Base-by-base conservation (phyloP, 2,329 filamentous ascomycete species). In the Pestalotiopsis sp. region DNA sequence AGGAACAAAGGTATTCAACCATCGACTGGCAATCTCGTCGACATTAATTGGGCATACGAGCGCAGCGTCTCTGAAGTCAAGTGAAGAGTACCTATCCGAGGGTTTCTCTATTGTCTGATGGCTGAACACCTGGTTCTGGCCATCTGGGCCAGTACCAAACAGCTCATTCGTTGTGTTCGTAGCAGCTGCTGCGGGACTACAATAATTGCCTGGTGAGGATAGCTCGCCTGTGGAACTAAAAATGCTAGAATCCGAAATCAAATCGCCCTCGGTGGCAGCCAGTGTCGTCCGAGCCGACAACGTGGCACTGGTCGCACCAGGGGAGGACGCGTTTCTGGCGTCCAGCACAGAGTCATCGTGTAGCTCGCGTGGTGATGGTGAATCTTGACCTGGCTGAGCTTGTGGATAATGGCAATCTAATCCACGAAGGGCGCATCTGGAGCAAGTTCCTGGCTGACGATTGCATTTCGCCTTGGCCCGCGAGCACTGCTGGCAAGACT, bases 1-100 rank as follows among this genome's bases (percentile, higher is more conserved):
- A 0, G 84, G 84, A 4, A 86, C 80, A 45, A 82, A 86, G 1
- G 80, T 74, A 39, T 84, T 81, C 31, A 87, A 74, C 85, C 84
- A 87, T 12, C 84, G 83, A 56, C 83, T 85, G 13, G 78, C 80
- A 63, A 86, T 85, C 17, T 81, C 80, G 27, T 84, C 81, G 0
- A 79, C 80, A 61, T 85, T 80, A 70, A 86, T 84, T 2, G 82
- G 81, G 68, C 83, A 85, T 0, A 80, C 68, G 6, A 87, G 77
- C 13, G 81, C 77, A 2, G 80, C 67, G 13, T 66, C 49, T 4
- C 76, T 73, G 65, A 84, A 84, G 61, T 81, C 73, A 27, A 80
- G 73, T n/a, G 64, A 13, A 3, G 20, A 11, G 14, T 31, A 36
- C 2, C 20, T 20, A 7, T 23, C 6, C 7, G 64, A 57, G n/a